phyloP scores from a whole-genome alignment of 257 asterid genomes.

The Salvia rosmarinus region DNA sequence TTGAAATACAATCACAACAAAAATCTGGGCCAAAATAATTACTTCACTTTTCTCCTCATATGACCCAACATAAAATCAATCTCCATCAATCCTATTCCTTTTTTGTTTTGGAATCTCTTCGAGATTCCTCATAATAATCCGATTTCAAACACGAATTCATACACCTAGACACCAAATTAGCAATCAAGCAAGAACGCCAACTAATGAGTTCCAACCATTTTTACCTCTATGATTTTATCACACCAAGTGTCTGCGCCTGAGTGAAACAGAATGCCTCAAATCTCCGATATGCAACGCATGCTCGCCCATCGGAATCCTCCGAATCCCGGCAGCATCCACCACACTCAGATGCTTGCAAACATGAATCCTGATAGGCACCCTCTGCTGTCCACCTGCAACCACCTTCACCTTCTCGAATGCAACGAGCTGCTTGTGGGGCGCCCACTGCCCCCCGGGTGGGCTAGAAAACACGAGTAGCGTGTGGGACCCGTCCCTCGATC shows the following conservation, averaged over 20 bases:
- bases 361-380: slow-evolving; percentile 53
- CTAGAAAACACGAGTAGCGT: slow-evolving; percentile 65
- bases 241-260: slow-evolving; percentile 48
- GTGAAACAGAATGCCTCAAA: slow-evolving; percentile 60
- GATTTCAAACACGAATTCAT: neutral
- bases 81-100: neutral
- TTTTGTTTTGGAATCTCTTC: neutral
- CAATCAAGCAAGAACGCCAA: neutral
- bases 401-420: slow-evolving; percentile 65
- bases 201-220: neutral
- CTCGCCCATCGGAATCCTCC: slow-evolving; percentile 81
- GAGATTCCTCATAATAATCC: neutral
- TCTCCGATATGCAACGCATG: slow-evolving; percentile 70
- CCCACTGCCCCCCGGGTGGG: slow-evolving; percentile 59
- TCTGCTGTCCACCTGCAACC: slow-evolving; percentile 39
- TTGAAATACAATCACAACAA: neutral
- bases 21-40: neutral
- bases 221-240: slow-evolving; percentile 37
- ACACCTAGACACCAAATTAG: neutral
- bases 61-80: neutral
- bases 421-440: slow-evolving; percentile 66
- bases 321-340: slow-evolving; percentile 67
- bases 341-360: slow-evolving; percentile 79
- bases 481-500: slow-evolving; percentile 63
- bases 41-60: neutral